Evolutionary conservation across 2,329 filamentous ascomycete species (phyloP), one percentile per base, ranked within the genome.

Genomic region (Claviceps sp.): DNA sequence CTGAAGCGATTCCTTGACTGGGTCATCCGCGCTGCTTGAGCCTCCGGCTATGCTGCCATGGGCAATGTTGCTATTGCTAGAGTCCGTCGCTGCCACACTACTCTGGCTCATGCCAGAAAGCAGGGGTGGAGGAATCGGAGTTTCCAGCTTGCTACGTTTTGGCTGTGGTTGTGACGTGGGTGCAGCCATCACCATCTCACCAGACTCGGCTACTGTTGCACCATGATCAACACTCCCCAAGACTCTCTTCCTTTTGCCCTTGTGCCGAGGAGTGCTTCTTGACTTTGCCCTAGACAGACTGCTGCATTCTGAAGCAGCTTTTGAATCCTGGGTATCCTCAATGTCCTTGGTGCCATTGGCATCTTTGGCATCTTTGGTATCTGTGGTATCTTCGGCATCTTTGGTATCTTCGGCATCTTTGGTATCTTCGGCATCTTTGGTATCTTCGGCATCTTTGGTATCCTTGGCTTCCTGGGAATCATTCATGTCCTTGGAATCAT

Each of bases 121-220:
- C 26, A 68, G 65, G 14, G 70, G 70, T 43, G 71, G 71, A 48
- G 73, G 76, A 34, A 79, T 70, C 11, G 77, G 77, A 14, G 77
- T 80, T 62, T 80, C 77, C 24, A 73, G 78, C 62, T 79, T 80
- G 56, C 67, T 73, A 37, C 76, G 72, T 61, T 80, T 80, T 26
- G 66, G 53, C 52, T 67, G 69, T 34, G 72, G 73, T 37, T 63
- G 67, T n/a, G 61, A 51, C 4, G 30, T 34, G 3, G 64, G 59
- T 18, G 62, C 59, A 41, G 58, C 55, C 24, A 26, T 26, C n/a
- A 22, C 41, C 30, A 20, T 26, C 18, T 67, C 66, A 4, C 54
- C 49, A 7, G 51, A 56, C 50, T 66, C 65, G 2, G 61, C 54
- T 47, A 58, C 54, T 47, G 59, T 22, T 22, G 41, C 58, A 36